phyloP scores from a whole-genome alignment of 2,329 filamentous ascomycete species.

The Calonectria honghensis region DNA sequence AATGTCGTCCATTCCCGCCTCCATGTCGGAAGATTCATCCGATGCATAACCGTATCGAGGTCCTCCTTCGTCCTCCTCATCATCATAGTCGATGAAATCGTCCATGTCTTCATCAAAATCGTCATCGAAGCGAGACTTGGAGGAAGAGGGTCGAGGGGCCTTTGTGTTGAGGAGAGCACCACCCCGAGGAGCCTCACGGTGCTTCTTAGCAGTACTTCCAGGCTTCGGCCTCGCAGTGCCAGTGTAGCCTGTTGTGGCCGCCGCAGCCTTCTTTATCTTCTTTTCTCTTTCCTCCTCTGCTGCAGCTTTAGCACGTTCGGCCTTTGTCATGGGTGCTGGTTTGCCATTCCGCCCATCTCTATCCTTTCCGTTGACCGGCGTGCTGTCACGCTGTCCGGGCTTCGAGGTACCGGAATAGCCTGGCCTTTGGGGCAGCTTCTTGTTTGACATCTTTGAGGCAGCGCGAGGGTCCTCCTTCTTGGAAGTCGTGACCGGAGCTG shows the following conservation, averaged over 20 bases:
- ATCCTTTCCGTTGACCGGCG: slow-evolving; percentile 50
- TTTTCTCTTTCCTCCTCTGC: slow-evolving; percentile 66
- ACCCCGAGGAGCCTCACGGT: slow-evolving; percentile 59
- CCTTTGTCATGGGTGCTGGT: slow-evolving; percentile 40
- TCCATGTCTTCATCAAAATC: slow-evolving; percentile 79
- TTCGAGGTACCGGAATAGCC: slow-evolving; percentile 60
- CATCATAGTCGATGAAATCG: slow-evolving; percentile 78
- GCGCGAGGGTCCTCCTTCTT: slow-evolving; percentile 66
- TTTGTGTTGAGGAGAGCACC: slow-evolving; percentile 64
- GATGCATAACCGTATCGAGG: slow-evolving; percentile 74
- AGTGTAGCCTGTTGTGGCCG: slow-evolving; percentile 79
- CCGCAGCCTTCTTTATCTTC: slow-evolving; percentile 77
- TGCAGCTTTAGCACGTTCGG: slow-evolving; percentile 48
- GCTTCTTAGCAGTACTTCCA: slow-evolving; percentile 57
- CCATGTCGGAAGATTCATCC: slow-evolving; percentile 85
- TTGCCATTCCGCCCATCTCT: slow-evolving; percentile 52
- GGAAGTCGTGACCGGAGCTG: neutral
- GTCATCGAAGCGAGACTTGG: slow-evolving; percentile 68
- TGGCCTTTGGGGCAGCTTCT: slow-evolving; percentile 43
- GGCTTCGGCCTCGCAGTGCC: slow-evolving; percentile 78
- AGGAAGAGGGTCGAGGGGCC: slow-evolving; percentile 53
- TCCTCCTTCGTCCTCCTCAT: slow-evolving; percentile 69
- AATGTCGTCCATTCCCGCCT: slow-evolving; percentile 83
- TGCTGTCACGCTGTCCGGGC: slow-evolving; percentile 50
- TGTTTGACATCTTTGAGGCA: slow-evolving; percentile 51